A percentile compares a stretch with the other conserved stretches of the same genome.
These are phyloP conservation scores for Zymoseptoria tritici DNA, from an alignment of 2,329 filamentous ascomycete genomes.

Conservation along the genomic window DNA sequence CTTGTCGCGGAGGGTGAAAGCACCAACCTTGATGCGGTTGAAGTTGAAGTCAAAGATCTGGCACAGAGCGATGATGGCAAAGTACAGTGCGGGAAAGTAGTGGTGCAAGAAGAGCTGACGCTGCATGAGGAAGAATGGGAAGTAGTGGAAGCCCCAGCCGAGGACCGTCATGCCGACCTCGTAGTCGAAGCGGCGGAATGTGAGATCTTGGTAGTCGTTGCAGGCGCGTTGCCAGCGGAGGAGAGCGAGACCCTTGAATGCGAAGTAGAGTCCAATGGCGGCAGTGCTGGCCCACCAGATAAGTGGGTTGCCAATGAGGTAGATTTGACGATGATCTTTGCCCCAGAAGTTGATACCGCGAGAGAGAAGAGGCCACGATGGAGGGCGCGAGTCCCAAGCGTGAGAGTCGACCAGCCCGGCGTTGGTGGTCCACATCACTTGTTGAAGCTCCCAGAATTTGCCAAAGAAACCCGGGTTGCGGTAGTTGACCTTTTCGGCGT, in stretches of 20 bases:
- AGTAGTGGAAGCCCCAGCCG: conserved; percentile 96
- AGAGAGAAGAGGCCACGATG: conserved; percentile 83
- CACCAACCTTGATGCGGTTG: conserved; percentile 55
- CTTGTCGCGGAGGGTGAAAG: conserved; percentile 50
- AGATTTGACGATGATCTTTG: conserved; percentile 86
- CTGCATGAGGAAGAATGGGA: conserved; percentile 97
- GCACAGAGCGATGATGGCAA: conserved; percentile 80
- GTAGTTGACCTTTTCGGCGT: conserved; percentile 94
- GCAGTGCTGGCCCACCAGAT: conserved; percentile 88
- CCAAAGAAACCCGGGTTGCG: conserved; percentile 88
- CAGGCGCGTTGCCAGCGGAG: conserved; percentile 92
- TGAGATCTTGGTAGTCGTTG: conserved; percentile 71
- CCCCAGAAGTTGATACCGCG: conserved; percentile 99
- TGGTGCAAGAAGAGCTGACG: conserved; percentile 97
- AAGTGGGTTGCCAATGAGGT: conserved; percentile 88
- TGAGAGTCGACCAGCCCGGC: conserved; percentile 93
- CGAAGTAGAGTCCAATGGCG: conserved; percentile 66
- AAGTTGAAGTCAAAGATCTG: conserved; percentile 83
- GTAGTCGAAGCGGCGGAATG: conserved; percentile 96
- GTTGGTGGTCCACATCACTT: conserved; percentile 99
- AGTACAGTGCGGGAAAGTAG: conserved; percentile 95
- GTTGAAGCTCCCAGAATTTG: conserved; percentile 95
- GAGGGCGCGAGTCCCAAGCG: conserved; percentile 92
- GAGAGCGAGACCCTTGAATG: conserved; percentile 81
- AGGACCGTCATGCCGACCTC: conserved; percentile 86